Conservation (phyloP, 129 eudicot species). For the Flaveria brownii region DNA sequence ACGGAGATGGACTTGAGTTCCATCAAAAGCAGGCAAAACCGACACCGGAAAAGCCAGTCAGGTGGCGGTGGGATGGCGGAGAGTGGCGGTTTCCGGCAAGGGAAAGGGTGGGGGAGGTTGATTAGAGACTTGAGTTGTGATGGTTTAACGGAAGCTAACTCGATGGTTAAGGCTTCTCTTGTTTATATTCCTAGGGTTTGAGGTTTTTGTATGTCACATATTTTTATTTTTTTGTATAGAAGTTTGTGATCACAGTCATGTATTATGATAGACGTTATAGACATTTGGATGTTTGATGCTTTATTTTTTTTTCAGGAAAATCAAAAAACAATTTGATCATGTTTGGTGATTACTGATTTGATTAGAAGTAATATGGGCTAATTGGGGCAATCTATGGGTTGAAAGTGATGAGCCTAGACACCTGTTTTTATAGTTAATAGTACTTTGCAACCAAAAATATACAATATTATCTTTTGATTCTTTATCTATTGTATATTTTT, state of each 20-base stretch:
- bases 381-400: too few species aligned
- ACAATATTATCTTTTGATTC: too few species aligned
- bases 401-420: too few species aligned
- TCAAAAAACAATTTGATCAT: too few species aligned
- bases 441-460: too few species aligned
- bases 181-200: conserved; percentile 36
- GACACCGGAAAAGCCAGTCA: conserved; percentile 21
- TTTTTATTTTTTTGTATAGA: conserved; percentile 7
- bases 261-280: background rate
- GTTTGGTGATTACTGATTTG: too few species aligned
- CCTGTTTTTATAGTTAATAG: too few species aligned
- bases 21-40: conserved; percentile 36
- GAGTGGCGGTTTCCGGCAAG: conserved; percentile 14
- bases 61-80: conserved; percentile 16
- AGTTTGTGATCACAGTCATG: background rate
- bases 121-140: conserved; percentile 37
- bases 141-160: conserved; percentile 25
- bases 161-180: conserved; percentile 40
- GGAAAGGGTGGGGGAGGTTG: conserved; percentile 28
- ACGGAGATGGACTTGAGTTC: conserved; percentile 34
- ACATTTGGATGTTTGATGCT: too few species aligned
- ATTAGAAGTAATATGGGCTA: too few species aligned
- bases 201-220: background rate
- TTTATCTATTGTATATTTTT: too few species aligned
- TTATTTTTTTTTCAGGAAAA: too few species aligned